Evolutionary conservation across 495 filamentous ascomycete genomes (phyloP), one percentile per base, ranked within the genome.

Genomic region (Entonaema liquescens): DNA sequence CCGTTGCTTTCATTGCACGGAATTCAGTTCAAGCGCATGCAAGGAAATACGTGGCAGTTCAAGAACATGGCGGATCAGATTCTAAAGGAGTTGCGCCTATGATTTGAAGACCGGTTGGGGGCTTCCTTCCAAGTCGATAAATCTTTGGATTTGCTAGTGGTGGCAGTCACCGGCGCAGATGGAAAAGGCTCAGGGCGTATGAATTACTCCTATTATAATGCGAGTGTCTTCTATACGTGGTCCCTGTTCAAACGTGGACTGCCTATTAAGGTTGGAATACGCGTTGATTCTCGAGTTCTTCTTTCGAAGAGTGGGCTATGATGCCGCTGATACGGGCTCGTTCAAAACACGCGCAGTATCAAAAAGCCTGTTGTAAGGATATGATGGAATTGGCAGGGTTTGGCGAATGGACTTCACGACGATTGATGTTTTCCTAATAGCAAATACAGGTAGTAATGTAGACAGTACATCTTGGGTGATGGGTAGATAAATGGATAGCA

Each of bases 61-160:
- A 97, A 97, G 82, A 92, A 93, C 68, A 93, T 98, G 92, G 95
- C 95, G 47, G 93, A 96, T 79, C 92, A 92, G 76, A 98, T 99
- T 77, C 82, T 99, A 70, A 87, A 91, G 74, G 94, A 95, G 73
- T 78, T 99, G 76, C 88, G 92, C 77, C 86, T 99, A 66, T 98
- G 80, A 83, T 71, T 47, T 17, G 11, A 47, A 56, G 36, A 9
- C 12, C 15, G 3, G n/a, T 13, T 5, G 21, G 2, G 9, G 21
- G n/a, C 3, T 35, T 12, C 29, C 21, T 56, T n/a, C 29, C 13
- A 11, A 29, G n/a, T 21, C 29, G 17, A 35, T 31, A 35, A 56
- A 17, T 56, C 29, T 21, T 56, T 31, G 53, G 53, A 21, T 56
- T 13, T 36, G 49, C 12, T 21, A 12, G 50, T 7, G 47, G 17